phyloP scores from a whole-genome alignment of 352 stramenopile species.

The Phytopythium aichiense region DNA sequence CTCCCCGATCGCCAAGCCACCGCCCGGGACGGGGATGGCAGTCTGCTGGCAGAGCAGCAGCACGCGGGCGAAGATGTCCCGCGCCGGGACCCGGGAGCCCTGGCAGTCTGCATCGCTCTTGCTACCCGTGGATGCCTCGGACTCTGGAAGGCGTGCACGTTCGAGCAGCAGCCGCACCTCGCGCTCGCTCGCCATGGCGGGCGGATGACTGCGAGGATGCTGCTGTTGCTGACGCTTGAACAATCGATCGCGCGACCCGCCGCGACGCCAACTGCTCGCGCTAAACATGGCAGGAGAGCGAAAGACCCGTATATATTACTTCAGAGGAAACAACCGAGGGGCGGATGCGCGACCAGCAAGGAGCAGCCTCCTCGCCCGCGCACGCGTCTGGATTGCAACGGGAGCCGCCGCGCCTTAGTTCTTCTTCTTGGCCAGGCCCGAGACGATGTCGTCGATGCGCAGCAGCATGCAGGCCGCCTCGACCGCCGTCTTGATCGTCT shows the following conservation, averaged over 20 bases:
- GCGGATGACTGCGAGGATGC: not conserved
- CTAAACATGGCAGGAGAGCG: constrained; percentile 1
- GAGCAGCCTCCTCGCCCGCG: constrained; percentile 22
- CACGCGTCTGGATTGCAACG: constrained; percentile 2
- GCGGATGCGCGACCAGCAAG: constrained; percentile 60
- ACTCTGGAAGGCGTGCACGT: constrained; percentile 29
- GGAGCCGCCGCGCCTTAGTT: constrained; percentile 28
- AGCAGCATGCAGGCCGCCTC: constrained; percentile 97
- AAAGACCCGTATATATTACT: constrained; percentile 10
- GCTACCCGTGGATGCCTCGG: constrained; percentile 11
- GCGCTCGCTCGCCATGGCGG: constrained; percentile 44
- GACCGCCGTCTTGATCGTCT: constrained; percentile 99
- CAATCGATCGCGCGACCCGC: not conserved
- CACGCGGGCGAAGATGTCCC: constrained; percentile 36
- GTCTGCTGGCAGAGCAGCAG: constrained; percentile 26
- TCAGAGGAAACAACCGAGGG: constrained; percentile 9
- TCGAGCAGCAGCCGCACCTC: constrained; percentile 51
- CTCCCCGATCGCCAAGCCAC: constrained; percentile 51
- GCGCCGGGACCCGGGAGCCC: constrained; percentile 19
- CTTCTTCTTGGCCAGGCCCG: constrained; percentile 96
- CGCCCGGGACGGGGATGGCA: constrained; percentile 18
- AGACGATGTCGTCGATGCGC: constrained; percentile 99
- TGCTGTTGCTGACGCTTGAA: not conserved
- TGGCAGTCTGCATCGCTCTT: constrained; percentile 5
- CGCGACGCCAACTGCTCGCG: not conserved